Evolutionary conservation across 2,329 filamentous ascomycete genomes (phyloP), one percentile per base, ranked within the genome.

Genomic region (Lecanicillium sp.): DNA sequence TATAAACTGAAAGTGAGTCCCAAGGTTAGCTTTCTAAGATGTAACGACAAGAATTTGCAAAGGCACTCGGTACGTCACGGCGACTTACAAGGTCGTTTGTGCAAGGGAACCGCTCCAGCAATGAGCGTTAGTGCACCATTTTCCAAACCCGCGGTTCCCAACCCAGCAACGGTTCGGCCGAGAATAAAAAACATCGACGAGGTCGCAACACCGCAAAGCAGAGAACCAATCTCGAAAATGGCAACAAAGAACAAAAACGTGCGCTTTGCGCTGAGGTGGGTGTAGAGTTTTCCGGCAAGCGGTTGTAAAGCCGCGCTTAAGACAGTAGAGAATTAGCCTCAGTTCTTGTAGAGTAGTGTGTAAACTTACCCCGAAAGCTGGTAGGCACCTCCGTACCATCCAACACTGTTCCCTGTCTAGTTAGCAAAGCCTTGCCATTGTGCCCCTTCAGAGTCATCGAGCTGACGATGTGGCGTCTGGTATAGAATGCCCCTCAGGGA

Each of bases 351-450:
- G 46, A 2, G 67, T 60, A n/a, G 65, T 59, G 38, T 64, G 70
- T 34, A 25, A 11, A 11, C 22, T 25, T 48, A 58, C 55, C 54
- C 66, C 16, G 62, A 52, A 29, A 73, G 56, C 22, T 64, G 60
- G 46, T 69, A 71, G 15, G 65, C 65, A 31, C 63, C 64, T 2
- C 60, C 64, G 44, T 75, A 75, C 71, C 72, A 75, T 15, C 70
- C 70, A 6, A 75, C 63, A 45, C 22, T 25, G 22, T 25, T 25
- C 22, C 6, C 6, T 25, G 7, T 6, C 22, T 11, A 25, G 22
- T 25, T 25, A 25, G 22, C 22, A 25, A 11, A 25, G 11, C 22
- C n/a, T n/a, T n/a, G n/a, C n/a, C n/a, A n/a, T n/a, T n/a, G n/a
- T n/a, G n/a, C n/a, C n/a, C n/a, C n/a, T n/a, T n/a, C n/a, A n/a